Evolutionary conservation across 2,329 filamentous ascomycete species (phyloP).

Genomic region (Xylariaceae sp.): DNA sequence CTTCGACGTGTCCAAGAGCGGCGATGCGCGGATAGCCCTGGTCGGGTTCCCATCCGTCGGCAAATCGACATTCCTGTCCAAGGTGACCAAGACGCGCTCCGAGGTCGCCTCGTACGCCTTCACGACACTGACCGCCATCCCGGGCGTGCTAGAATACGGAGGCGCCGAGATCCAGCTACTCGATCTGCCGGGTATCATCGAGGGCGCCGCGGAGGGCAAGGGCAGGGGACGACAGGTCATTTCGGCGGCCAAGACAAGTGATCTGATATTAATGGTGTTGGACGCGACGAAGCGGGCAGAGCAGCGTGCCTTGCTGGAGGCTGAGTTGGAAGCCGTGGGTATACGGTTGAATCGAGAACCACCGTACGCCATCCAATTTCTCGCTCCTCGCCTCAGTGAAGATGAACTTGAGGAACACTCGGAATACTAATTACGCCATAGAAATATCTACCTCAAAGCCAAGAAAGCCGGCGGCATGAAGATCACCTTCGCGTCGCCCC

Average conservation of each 20-base stretch:
- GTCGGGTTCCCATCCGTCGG: conserved; percentile 99
- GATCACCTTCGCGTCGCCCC: conserved; percentile 87
- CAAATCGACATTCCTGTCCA: conserved; percentile 98
- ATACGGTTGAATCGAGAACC: conserved; percentile 89
- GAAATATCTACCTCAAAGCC: conserved; percentile 93
- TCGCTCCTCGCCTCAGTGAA: background rate
- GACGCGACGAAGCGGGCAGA: conserved; percentile 96
- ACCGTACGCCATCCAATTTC: conserved; percentile 53
- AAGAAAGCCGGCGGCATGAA: conserved; percentile 99
- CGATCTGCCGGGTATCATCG: conserved; percentile 96
- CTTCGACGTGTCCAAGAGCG: conserved; percentile 93
- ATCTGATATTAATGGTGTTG: conserved; percentile 92
- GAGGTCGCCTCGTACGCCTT: conserved; percentile 96
- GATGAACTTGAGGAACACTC: no score
- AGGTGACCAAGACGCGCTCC: conserved; percentile 96
- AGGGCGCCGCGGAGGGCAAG: conserved; percentile 93
- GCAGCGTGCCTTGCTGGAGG: conserved; percentile 83
- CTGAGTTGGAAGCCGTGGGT: conserved; percentile 89
- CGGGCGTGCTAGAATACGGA: conserved; percentile 94
- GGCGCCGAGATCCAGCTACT: conserved; percentile 97
- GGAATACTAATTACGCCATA: conserved; percentile 28
- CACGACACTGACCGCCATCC: conserved; percentile 95
- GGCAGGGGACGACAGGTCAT: conserved; percentile 95
- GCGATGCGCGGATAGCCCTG: conserved; percentile 92
- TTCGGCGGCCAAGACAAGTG: conserved; percentile 95